Percentiles rank a stretch among this genome's conserved stretches.
These are phyloP conservation scores for Backusella macrospora DNA, from an alignment of 192 early-diverging fungal species.

Conservation along the genomic window DNA sequence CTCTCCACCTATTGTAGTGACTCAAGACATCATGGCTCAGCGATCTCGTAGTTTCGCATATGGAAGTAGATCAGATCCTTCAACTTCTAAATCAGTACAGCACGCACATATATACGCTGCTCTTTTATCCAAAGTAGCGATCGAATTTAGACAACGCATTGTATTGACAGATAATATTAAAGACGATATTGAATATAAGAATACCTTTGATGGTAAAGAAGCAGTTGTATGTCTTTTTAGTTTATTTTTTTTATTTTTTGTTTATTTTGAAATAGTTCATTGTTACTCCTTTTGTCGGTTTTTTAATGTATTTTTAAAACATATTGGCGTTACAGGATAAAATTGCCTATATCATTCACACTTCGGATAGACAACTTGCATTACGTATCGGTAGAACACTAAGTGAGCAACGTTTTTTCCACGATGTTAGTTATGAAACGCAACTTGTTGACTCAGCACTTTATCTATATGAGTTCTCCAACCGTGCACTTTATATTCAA, in stretches of 20 bases:
- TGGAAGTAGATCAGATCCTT: constrained; percentile 14
- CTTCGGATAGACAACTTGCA: constrained; percentile 86
- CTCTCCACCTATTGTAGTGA: constrained; percentile 14
- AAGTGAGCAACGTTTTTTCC: constrained; percentile 89
- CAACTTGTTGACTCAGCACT: constrained; percentile 78
- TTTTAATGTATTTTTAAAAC: constrained; percentile 11
- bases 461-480: constrained; percentile 79
- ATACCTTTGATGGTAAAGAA: constrained; percentile 85
- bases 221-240: constrained; percentile 68
- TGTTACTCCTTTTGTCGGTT: constrained; percentile 13
- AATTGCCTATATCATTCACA: constrained; percentile 74
- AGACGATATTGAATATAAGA: constrained; percentile 81
- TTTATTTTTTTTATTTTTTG: constrained; percentile 49
- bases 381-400: constrained; percentile 85
- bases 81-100: not conserved
- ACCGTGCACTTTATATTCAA: constrained; percentile 18
- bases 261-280: constrained; percentile 86
- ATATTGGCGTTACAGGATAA: constrained; percentile 38
- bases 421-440: constrained; percentile 87
- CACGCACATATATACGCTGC: constrained; percentile 65
- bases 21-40: constrained; percentile 26
- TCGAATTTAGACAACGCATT: constrained; percentile 64
- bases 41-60: constrained; percentile 35
- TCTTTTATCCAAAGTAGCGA: constrained; percentile 71
- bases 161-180: constrained; percentile 65